Evolutionary conservation across 2,329 filamentous ascomycete species (phyloP), one percentile per base, ranked within the genome.

Genomic region (Pseudocercospora cruenta): DNA sequence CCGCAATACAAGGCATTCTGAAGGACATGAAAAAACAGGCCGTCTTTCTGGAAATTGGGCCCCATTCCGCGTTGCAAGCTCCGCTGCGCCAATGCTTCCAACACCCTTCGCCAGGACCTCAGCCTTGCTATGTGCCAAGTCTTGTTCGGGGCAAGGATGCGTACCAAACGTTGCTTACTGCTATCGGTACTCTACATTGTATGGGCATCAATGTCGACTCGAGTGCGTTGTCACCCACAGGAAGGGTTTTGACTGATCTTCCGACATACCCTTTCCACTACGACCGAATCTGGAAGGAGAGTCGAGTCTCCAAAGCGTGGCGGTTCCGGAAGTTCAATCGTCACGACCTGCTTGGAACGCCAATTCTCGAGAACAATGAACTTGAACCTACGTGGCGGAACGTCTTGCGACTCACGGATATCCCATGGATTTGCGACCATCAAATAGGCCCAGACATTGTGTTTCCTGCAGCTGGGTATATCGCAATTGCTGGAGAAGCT

Each of bases 361-460:
- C 10, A 14, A 19, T 26, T 10, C 9, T 16, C 28, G 19, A 60
- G 19, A 60, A 26, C 26, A 45, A 33, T 7, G 45, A 53, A 9
- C 12, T 49, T 19, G 33, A 60, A 9, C 33, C 62, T 6, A 16
- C n/a, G 47, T 80, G 74, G 73, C 61, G 72, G 10, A 76, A 76
- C 21, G 28, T 72, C 16, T 39, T 80, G 9, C 65, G 67, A 2
- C 26, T 73, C 3, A 51, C 65, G 0, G 72, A 77, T 24, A 36
- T 72, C 0, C 69, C 74, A 1, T 79, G 77, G 78, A 49, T 80
- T 6, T 57, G 60, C 12, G 74, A 74, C n/a, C 78, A 80, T 62
- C 55, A 55, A 19, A 28, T 68, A 7, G 39, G 51, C 12, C 55
- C 28, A 6, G 58, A 63, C 49, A 55, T 66, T 33, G 57, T 69